Base-by-base conservation (phyloP, 2,329 filamentous ascomycete species). In the Paraphaeosphaeria sporulosa region DNA sequence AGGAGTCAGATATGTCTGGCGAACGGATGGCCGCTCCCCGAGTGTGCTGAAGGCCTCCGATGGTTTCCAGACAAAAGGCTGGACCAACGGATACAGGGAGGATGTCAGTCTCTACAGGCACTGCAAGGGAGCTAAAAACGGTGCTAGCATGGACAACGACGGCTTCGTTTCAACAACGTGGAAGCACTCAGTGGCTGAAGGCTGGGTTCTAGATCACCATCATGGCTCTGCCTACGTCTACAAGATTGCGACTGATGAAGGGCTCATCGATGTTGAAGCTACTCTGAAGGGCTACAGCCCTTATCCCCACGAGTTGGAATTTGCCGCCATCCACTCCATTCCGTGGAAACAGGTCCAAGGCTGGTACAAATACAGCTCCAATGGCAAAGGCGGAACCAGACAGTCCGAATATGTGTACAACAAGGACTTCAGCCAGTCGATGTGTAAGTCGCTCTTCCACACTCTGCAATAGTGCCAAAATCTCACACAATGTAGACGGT, bases 61-160 rank as follows among this genome's bases (percentile, higher is more conserved):
- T 12, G 50, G 50, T 32, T 53, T 53, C 36, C 4, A 19, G 38
- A 43, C 36, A 3, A 53, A 53, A 15, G 23, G 50, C 17, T 2
- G 2, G 1, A 43, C 2, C 36, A 43, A 42, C 30, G 21, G 36
- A 2, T 10, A 5, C 7, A 19, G 3, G 17, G 38, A 42, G 30
- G 53, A 55, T n/a, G 5, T 55, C 8, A 55, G 53, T 32, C 44
- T 55, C n/a, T 55, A 3, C 10, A 55, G 44, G 27, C 53, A 55
- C 17, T 46, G 40, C 53, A 38, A 38, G 10, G 42, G 53, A 4
- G 27, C 6, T 21, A 19, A 23, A 4, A 5, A 55, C 19, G 53
- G 53, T 19, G 19, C 44, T 42, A 55, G 53, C 8, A 30, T 36
- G 32, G 27, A 36, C 19, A 30, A 55, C 19, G 53, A 55, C 17